Base-by-base conservation (phyloP, 2,329 filamentous ascomycete genomes). In the Fusarium foetens region DNA sequence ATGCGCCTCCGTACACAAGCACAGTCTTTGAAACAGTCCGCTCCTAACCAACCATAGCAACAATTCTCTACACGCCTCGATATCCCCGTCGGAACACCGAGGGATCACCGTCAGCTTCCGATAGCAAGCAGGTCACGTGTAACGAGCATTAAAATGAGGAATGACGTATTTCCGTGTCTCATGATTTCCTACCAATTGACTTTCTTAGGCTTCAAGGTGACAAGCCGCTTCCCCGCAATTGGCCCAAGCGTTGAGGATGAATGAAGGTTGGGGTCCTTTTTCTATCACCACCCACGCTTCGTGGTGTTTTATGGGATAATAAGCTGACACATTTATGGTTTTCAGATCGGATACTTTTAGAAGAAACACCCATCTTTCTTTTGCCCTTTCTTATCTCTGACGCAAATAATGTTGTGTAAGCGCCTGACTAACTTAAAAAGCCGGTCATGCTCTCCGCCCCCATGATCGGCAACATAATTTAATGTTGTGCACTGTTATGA, bases 31-130 rank as follows among this genome's bases (percentile, higher is more conserved):
- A 72, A 58, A 70, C 65, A 55, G 45, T 59, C 48, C 53, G 45
- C 43, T 58, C 65, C 55, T 33, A 41, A 35, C 63, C 59, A 72
- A 58, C 51, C 60, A 39, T 33, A 48, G 39, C 48, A 45, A 53
- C 21, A 42, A 45, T 38, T 61, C 8, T n/a, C n/a, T 19, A 52
- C 46, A 64, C 38, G 23, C 64, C 69, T 72, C 36, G 46, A 72
- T 70, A 72, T 66, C 61, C 39, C 70, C 70, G 42, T 72, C 60
- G 70, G 70, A 72, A 66, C 31, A 58, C 70, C 70, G 70, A 72
- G 53, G 31, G 45, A 72, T 63, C 66, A 38, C 70, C 66, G 65
- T 31, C 36, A 19, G 36, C 42, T 39, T 36, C 25, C 29, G 25
- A 53, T 19, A 23, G 27, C 33, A 49, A 41, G 29, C 17, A 39